phyloP scores from a whole-genome alignment of 148 eudicot species.

The Camellia sinensis region DNA sequence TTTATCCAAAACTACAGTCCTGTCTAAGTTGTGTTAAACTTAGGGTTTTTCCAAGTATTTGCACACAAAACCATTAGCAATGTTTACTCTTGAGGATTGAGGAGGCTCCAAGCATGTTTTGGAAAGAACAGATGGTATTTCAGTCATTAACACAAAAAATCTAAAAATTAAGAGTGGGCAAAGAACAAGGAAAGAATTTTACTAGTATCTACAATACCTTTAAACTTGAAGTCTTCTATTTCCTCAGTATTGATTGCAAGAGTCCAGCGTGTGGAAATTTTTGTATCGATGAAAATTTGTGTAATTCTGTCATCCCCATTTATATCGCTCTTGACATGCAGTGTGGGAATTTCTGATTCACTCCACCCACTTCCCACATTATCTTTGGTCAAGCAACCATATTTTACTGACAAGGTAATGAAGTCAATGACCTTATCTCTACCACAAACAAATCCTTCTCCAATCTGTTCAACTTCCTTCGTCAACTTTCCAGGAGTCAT shows the following conservation, averaged over 20 bases:
- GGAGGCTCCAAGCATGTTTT: slow-evolving; percentile 1
- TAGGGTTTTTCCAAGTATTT: not conserved
- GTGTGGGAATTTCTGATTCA: slow-evolving; percentile 60
- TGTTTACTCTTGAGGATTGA: not conserved
- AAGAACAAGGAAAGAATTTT: not conserved
- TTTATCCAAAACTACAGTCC: not conserved
- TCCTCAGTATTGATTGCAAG: slow-evolving; percentile 68
- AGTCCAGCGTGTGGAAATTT: slow-evolving; percentile 72
- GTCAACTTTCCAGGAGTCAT: slow-evolving; percentile 79
- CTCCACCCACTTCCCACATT: slow-evolving; percentile 68
- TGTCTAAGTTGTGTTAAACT: slow-evolving; percentile 1
- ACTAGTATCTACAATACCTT: slow-evolving; percentile 48
- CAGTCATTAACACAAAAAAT: not conserved
- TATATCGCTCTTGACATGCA: slow-evolving; percentile 49
- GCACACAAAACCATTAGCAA: not conserved
- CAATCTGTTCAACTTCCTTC: slow-evolving; percentile 59
- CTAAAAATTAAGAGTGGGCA: not conserved
- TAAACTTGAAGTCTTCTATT: slow-evolving; percentile 71
- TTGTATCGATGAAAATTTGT: slow-evolving; percentile 58
- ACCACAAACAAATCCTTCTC: slow-evolving; percentile 80
- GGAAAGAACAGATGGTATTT: not conserved
- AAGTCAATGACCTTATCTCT: slow-evolving; percentile 65
- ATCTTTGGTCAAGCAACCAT: slow-evolving; percentile 63
- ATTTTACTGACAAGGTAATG: slow-evolving; percentile 79
- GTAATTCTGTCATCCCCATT: slow-evolving; percentile 52